Conservation (phyloP, 208 protist species). For the Wallacemonas rigidus region DNA sequence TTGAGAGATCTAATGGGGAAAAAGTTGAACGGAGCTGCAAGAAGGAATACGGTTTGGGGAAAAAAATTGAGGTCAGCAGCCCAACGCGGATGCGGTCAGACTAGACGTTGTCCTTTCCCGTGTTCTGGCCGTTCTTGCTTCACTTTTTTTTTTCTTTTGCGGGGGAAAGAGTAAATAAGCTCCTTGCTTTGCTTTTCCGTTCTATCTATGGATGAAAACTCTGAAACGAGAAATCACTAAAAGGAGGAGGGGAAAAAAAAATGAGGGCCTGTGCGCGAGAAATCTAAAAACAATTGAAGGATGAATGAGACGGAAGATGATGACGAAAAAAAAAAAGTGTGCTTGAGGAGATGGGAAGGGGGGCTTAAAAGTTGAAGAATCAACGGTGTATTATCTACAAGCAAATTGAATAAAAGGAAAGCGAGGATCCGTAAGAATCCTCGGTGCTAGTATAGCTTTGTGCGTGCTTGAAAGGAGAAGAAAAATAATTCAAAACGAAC, state of each 20-base stretch:
- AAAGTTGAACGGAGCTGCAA: no score
- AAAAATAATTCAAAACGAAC: not conserved
- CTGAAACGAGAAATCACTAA: constrained; percentile 4
- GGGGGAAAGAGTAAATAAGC: no score
- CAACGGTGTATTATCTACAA: not conserved
- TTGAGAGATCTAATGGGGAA: no score
- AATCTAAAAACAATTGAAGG: constrained; percentile 18
- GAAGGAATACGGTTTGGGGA: no score
- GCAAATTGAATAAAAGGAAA: constrained; percentile 14
- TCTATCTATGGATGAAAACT: not conserved
- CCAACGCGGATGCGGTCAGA: no score
- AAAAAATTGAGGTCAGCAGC: no score
- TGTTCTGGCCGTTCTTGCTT: no score
- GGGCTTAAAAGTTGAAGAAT: not conserved
- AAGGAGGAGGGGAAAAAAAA: constrained; percentile 25
- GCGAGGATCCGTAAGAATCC: not conserved
- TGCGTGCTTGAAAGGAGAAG: not conserved
- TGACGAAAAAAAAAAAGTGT: constrained; percentile 19
- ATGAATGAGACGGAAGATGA: not conserved
- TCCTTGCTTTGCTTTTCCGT: no score
- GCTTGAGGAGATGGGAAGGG: not conserved
- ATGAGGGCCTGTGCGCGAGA: constrained; percentile 4
- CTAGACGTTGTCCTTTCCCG: no score
- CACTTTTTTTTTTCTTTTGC: no score
- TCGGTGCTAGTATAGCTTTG: not conserved